A percentile compares a stretch with the other conserved stretches of the same genome.
phyloP scores from a whole-genome alignment of 768 basidiomycete genomes.

The Hygrocybe punicea region DNA sequence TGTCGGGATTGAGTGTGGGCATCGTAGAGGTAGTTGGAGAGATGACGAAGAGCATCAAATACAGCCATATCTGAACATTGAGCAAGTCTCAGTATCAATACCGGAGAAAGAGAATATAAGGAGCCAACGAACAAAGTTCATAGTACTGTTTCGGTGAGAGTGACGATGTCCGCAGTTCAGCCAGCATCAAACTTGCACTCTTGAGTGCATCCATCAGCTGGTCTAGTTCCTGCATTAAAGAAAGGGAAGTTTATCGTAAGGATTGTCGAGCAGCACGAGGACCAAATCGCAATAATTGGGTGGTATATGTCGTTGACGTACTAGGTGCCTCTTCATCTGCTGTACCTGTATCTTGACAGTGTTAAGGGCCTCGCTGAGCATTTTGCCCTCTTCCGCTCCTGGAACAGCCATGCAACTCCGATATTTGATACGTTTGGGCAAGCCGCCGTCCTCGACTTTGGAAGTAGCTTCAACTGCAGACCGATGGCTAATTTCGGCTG shows the following conservation, averaged over 20 bases:
- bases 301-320: slow-evolving; percentile 36
- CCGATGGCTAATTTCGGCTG: background rate
- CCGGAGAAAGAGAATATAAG: background rate
- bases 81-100: background rate
- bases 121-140: slow-evolving; percentile 73
- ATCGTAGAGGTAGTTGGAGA: slow-evolving; percentile 95
- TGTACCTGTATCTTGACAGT: slow-evolving; percentile 89
- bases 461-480: background rate
- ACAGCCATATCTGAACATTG: slow-evolving; percentile 84
- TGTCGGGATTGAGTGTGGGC: slow-evolving; percentile 89
- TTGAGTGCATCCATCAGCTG: slow-evolving; percentile 99
- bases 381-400: slow-evolving; percentile 72
- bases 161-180: slow-evolving; percentile 89
- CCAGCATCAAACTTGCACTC: slow-evolving; percentile 95
- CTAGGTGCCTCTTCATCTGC: slow-evolving; percentile 93
- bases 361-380: slow-evolving; percentile 78
- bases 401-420: slow-evolving; percentile 37
- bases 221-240: slow-evolving; percentile 69
- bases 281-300: slow-evolving; percentile 6
- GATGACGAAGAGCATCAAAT: slow-evolving; percentile 91
- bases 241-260: background rate
- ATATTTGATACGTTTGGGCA: background rate
- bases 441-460: background rate
- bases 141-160: slow-evolving; percentile 97
- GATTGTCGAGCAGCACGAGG: background rate